phyloP scores from a whole-genome alignment of 208 protist genomes.

The Herpetomonas samuelpessoai region DNA sequence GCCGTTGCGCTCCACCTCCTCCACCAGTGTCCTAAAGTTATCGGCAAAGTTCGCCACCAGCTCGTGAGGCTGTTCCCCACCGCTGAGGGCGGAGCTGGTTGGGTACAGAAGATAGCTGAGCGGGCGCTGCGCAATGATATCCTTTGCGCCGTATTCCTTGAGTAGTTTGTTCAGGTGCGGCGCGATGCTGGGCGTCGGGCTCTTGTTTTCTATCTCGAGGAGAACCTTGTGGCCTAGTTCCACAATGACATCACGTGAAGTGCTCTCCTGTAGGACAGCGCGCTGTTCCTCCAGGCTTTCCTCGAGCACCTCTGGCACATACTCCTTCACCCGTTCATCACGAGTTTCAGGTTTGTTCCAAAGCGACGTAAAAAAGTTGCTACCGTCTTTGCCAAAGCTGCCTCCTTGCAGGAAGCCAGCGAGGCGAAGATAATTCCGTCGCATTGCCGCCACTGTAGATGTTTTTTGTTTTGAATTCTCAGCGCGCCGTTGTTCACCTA shows the following conservation, averaged over 20 bases:
- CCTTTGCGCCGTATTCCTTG: conserved; percentile 62
- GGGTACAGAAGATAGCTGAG: conserved; percentile 88
- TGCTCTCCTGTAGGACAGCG: conserved; percentile 74
- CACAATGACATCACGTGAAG: conserved; percentile 79
- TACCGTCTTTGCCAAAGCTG: conserved; percentile 32
- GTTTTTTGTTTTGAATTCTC: too few species aligned
- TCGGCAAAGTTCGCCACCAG: conserved; percentile 70
- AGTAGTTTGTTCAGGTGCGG: conserved; percentile 76
- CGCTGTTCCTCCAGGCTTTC: conserved; percentile 79
- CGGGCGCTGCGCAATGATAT: conserved; percentile 78
- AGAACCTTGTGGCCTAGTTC: conserved; percentile 79
- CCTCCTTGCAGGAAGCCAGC: conserved; percentile 41
- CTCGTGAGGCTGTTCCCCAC: conserved; percentile 63
- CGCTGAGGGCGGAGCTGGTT: conserved; percentile 33
- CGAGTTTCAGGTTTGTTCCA: conserved; percentile 85
- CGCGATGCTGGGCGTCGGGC: conserved; percentile 82
- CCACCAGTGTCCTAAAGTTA: conserved; percentile 77
- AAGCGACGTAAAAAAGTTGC: conserved; percentile 73
- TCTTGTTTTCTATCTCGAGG: conserved; percentile 81
- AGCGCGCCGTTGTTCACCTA: too few species aligned
- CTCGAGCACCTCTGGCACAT: conserved; percentile 83
- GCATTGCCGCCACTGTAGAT: too few species aligned
- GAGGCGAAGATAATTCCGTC: conserved; percentile 11
- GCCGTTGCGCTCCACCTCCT: conserved; percentile 77
- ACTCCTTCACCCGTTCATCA: conserved; percentile 84